Conservation (phyloP, 2,329 filamentous ascomycete genomes). For the Aspergillus fijiensis region DNA sequence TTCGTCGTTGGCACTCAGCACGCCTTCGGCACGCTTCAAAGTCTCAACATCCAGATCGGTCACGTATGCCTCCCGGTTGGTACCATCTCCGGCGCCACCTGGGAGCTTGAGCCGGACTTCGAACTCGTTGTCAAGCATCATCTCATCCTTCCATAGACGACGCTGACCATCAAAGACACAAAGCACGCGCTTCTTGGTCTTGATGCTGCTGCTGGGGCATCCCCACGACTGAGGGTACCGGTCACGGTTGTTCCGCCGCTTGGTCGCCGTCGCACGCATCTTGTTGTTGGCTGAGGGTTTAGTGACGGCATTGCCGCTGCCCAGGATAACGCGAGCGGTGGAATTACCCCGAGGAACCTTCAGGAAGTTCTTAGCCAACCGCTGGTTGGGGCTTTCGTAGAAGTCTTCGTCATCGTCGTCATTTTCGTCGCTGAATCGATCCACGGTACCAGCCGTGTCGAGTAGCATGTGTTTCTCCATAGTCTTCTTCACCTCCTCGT, state of each 20-base stretch:
- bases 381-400: constrained; percentile 46
- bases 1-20: constrained; percentile 75
- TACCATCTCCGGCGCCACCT: constrained; percentile 75
- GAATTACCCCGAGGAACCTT: constrained; percentile 54
- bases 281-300: constrained; percentile 59
- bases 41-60: constrained; percentile 94
- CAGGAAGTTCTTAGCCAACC: constrained; percentile 49
- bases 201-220: constrained; percentile 88
- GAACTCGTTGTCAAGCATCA: constrained; percentile 95
- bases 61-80: constrained; percentile 77
- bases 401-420: constrained; percentile 58
- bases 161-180: constrained; percentile 87
- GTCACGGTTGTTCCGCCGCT: constrained; percentile 83
- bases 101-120: constrained; percentile 84
- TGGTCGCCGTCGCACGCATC: constrained; percentile 60
- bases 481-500: constrained; percentile 57
- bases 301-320: constrained; percentile 45
- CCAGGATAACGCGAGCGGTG: constrained; percentile 51
- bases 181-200: constrained; percentile 95
- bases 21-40: constrained; percentile 79
- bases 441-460: constrained; percentile 49
- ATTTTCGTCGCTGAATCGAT: constrained; percentile 51
- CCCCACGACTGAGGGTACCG: constrained; percentile 95
- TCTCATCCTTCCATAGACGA: constrained; percentile 93
- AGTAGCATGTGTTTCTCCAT: constrained; percentile 59